Conservation (phyloP, 768 basidiomycete species). For the Agaricus sinodeliciosus region DNA sequence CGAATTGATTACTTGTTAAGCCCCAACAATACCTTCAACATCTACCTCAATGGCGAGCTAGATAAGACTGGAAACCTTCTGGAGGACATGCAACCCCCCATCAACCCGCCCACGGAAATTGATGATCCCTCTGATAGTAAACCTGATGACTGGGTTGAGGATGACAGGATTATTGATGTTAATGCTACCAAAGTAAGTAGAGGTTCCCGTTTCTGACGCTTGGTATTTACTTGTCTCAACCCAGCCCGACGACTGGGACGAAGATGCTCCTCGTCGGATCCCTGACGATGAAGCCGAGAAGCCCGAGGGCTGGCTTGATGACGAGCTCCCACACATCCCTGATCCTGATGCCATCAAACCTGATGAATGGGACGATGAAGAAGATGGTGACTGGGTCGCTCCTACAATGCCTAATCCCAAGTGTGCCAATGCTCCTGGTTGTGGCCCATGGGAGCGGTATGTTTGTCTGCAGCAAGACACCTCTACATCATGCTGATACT, state of each 20-base stretch:
- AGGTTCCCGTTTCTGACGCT: background rate
- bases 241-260: conserved; percentile 95
- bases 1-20: conserved; percentile 28
- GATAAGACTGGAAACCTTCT: conserved; percentile 78
- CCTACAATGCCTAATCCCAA: conserved; percentile 87
- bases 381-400: conserved; percentile 97
- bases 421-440: conserved; percentile 86
- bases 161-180: conserved; percentile 77
- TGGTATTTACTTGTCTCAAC: background rate
- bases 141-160: conserved; percentile 90
- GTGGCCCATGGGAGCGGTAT: conserved; percentile 89
- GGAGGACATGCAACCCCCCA: conserved; percentile 88
- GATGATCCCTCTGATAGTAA: conserved; percentile 90
- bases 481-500: background rate
- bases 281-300: conserved; percentile 79
- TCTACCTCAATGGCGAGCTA: conserved; percentile 83
- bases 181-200: conserved; percentile 68
- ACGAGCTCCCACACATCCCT: conserved; percentile 73
- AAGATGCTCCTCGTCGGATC: conserved; percentile 91
- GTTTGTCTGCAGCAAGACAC: conserved; percentile 11
- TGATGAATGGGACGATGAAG: conserved; percentile 99
- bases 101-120: conserved; percentile 92
- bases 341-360: conserved; percentile 95
- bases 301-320: conserved; percentile 94
- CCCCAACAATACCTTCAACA: conserved; percentile 92